These are phyloP conservation scores for Carex parvula DNA, from an alignment of 176 grass and related monocot species.

Conservation along the genomic window DNA sequence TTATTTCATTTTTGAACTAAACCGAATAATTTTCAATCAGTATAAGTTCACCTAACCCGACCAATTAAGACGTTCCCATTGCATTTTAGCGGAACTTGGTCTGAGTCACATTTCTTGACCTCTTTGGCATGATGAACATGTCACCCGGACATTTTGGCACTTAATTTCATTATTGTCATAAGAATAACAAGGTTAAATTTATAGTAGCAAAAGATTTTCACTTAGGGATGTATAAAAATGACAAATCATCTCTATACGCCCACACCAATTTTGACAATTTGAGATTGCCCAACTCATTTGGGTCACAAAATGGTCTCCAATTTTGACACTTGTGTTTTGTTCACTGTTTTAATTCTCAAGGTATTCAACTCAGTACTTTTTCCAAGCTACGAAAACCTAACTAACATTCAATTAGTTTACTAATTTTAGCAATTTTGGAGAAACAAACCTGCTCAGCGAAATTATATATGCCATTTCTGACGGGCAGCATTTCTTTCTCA, in stretches of 20 bases:
- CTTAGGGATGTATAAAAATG: background rate
- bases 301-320: background rate
- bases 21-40: background rate
- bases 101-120: background rate
- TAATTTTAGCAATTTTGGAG: background rate
- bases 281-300: background rate
- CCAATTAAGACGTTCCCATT: background rate
- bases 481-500: constrained; percentile 84
- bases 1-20: background rate
- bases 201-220: background rate
- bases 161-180: background rate
- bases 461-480: constrained; percentile 77
- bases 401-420: background rate
- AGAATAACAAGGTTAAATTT: background rate
- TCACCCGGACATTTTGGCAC: background rate
- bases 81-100: background rate
- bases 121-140: background rate
- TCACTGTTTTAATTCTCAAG: background rate
- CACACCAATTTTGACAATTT: background rate
- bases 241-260: background rate
- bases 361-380: background rate
- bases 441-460: constrained; percentile 34
- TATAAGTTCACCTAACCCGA: background rate
- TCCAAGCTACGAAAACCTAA: background rate
- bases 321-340: background rate